Base-by-base conservation (phyloP, 2,329 filamentous ascomycete genomes). In the Botryosphaeria agaves region DNA sequence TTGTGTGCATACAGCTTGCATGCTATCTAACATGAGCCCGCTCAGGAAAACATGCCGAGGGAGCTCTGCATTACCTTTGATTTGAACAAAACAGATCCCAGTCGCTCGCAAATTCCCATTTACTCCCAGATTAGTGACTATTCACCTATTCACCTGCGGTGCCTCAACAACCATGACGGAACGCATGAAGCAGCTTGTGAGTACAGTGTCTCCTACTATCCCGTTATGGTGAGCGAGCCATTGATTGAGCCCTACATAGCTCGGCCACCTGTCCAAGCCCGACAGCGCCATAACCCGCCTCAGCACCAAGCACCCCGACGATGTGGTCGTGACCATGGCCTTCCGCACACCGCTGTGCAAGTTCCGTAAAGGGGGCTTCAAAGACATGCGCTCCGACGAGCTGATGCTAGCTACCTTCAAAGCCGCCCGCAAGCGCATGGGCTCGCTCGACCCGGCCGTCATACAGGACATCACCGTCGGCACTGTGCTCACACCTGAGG, bases 241-340 rank as follows among this genome's bases (percentile, higher is more conserved):
- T 11, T 21, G 11, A 21, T 7, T 21, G 7, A 21, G 11, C 7
- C 19, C 11, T 11, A 11, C n/a, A n/a, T 11, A 21, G 19, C 19
- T 21, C 11, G 19, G 19, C 19, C 19, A 21, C 11, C 19, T 21
- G 7, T 21, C 19, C 7, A 21, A 21, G 7, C 19, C 7, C 19
- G 19, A 7, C 19, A 21, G 19, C 19, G 19, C 19, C 19, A 11
- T 21, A 7, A 11, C 7, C 19, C 19, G 19, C 19, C 19, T 21
- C 19, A 21, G 19, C 19, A 21, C 19, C n/a, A 85, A 94, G 65
- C 89, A 92, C 56, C 72, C 85, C 43, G 87, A 95, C 53, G 89
- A 98, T 62, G 69, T 95, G 32, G 89, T 98, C 52, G 93, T 95
- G 49, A 98, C 89, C 7, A 72, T 91, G 34, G 87, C 87, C 18